These are phyloP conservation scores for Gossypium gossypioides DNA, from an alignment of 441 rosid species.

Conservation along the genomic window DNA sequence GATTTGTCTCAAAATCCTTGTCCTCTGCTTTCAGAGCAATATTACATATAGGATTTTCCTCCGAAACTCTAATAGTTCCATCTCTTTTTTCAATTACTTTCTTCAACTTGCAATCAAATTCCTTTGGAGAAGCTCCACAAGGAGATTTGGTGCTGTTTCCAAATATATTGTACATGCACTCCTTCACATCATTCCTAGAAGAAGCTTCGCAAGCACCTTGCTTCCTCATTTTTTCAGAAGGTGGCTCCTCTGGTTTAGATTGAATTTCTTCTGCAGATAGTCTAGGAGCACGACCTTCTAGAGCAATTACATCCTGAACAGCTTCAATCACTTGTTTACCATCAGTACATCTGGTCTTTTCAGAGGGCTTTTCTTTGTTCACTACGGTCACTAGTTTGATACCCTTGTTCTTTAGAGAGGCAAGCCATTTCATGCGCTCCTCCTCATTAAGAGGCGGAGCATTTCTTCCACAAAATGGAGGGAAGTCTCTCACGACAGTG, in stretches of 20 bases:
- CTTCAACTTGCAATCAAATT: neutral
- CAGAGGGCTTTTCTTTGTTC: neutral
- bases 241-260: neutral
- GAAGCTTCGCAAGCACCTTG: neutral
- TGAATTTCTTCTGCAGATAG: neutral
- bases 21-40: neutral
- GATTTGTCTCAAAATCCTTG: neutral
- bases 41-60: neutral
- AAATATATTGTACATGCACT: neutral
- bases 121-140: neutral
- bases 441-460: neutral
- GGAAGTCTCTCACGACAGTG: slow-evolving; percentile 1
- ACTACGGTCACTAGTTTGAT: neutral
- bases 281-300: neutral
- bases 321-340: neutral
- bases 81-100: neutral
- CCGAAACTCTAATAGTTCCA: neutral
- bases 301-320: neutral
- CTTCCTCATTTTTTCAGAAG: neutral
- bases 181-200: neutral
- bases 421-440: neutral
- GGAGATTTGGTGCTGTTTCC: neutral
- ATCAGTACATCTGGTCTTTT: neutral
- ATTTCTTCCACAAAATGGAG: slow-evolving; percentile 6
- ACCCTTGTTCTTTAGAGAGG: slow-evolving; percentile 1